Percentiles rank a stretch among this genome's conserved stretches.
Conservation (phyloP, 495 filamentous ascomycete genomes). For the Podospora conica region DNA sequence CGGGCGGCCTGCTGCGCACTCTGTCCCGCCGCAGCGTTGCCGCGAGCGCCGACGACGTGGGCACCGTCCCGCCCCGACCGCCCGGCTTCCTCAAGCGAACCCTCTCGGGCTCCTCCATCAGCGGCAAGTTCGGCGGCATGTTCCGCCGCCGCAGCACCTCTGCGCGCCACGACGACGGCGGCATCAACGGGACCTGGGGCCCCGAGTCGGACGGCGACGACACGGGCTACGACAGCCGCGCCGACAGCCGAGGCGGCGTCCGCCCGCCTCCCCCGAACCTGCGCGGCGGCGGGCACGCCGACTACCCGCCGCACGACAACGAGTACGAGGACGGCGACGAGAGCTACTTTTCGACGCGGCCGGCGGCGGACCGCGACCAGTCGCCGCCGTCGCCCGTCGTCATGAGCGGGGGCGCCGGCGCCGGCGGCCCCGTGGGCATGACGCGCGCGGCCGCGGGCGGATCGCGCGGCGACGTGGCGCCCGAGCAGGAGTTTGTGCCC, state of each 20-base stretch:
- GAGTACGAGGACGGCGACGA: constrained; percentile 43
- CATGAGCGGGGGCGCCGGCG: constrained; percentile 19
- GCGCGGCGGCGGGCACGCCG: constrained; percentile 25
- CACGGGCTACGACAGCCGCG: constrained; percentile 17
- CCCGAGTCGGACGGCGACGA: constrained; percentile 33
- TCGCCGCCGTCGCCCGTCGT: neutral
- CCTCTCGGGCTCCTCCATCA: constrained; percentile 23
- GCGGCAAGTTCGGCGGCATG: constrained; percentile 37
- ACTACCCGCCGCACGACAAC: constrained; percentile 18
- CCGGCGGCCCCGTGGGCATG: constrained; percentile 13
- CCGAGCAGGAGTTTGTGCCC: constrained; percentile 16
- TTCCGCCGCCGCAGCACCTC: constrained; percentile 49
- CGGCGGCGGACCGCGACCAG: neutral
- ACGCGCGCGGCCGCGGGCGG: constrained; percentile 9
- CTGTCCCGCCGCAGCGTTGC: constrained; percentile 34
- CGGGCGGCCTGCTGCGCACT: constrained; percentile 30
- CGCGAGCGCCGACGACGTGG: constrained; percentile 40
- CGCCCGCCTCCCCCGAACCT: neutral
- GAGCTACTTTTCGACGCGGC: constrained; percentile 34
- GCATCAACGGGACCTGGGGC: constrained; percentile 48
- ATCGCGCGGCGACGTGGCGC: constrained; percentile 10
- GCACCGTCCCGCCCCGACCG: constrained; percentile 40
- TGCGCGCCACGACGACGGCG: constrained; percentile 38
- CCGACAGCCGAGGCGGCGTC: neutral
- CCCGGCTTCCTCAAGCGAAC: constrained; percentile 58